Evolutionary conservation across 768 basidiomycete genomes (phyloP), one percentile per base, ranked within the genome.

Genomic region (Tricholoma sp.): DNA sequence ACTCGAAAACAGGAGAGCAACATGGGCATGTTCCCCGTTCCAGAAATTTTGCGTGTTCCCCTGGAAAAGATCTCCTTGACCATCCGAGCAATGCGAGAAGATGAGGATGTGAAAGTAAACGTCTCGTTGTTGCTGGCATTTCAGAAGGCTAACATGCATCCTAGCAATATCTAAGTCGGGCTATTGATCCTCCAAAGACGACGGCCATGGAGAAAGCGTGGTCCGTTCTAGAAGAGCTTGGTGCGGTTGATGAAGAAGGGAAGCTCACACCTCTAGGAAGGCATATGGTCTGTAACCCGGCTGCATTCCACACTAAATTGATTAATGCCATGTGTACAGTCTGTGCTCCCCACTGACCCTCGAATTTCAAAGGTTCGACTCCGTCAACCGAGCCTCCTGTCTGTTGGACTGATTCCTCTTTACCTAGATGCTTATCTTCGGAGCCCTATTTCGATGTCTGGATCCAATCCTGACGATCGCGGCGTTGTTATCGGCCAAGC

Each of bases 11-110:
- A 86, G 58, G 89, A 91, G 69, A 72, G 75, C 41, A 79, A 76
- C 39, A 85, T 94, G 88, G 74, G 71, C 1, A 69, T 76, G 8
- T 94, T 88, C 68, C 85, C 94, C 5, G 74, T 86, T 0, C 95
- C 95, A 0, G 95, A 98, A 70, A 96, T 98, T 48, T 76, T 89
- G 37, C 80, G 94, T n/a, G 88, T 91, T 5, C 91, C 94, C 2
- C 71, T 98, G 29, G 94, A 97, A 67, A 86, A 80, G 31, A 77
- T 96, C 34, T 85, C 85, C 5, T 72, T 98, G 54, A 82, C 87
- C 4, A 87, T 94, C 34, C 97, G 95, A 69, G 85, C 83, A 4
- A 86, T 86, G 74, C 74, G 86, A 48, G 84, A 88, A 64, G 75
- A 86, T 8, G 86, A 86, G 58, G 89, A 96, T 65, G 88, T 92